These are phyloP conservation scores for Soucietia sequanensis DNA, from an alignment of 805 yeast genomes.

Conservation along the genomic window DNA sequence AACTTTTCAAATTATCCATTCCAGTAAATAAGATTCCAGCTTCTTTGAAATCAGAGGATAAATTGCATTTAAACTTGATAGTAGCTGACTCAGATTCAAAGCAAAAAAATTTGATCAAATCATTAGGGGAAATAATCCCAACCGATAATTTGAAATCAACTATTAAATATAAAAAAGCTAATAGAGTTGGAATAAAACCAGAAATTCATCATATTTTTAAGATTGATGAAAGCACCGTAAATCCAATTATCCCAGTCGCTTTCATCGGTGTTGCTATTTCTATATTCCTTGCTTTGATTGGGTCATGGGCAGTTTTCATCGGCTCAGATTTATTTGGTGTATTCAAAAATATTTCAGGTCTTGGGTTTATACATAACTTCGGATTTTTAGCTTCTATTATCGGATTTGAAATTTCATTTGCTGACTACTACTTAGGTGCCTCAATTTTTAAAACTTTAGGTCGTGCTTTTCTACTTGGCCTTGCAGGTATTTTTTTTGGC, in stretches of 20 bases:
- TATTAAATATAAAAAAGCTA: constrained; percentile 22
- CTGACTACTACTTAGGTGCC: constrained; percentile 56
- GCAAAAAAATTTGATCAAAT: constrained; percentile 19
- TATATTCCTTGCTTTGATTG: constrained; percentile 43
- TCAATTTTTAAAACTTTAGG: constrained; percentile 60
- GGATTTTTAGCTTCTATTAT: constrained; percentile 49
- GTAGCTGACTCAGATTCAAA: constrained; percentile 22
- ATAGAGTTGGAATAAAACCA: constrained; percentile 47
- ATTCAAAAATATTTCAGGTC: constrained; percentile 32
- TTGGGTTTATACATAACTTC: constrained; percentile 34
- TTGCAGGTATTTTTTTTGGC: constrained; percentile 60
- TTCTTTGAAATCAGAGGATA: constrained; percentile 33
- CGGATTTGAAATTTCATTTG: constrained; percentile 52
- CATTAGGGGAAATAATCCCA: constrained; percentile 32
- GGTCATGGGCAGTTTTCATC: constrained; percentile 38
- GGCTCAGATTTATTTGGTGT: constrained; percentile 31
- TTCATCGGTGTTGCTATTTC: constrained; percentile 47
- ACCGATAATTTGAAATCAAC: constrained; percentile 21
- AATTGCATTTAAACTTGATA: constrained; percentile 28
- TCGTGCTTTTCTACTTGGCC: constrained; percentile 46
- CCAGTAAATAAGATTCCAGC: constrained; percentile 30
- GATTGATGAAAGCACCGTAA: constrained; percentile 51
- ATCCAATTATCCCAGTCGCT: constrained; percentile 48
- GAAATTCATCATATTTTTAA: constrained; percentile 67
- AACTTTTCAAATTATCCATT: constrained; percentile 21